Evolutionary conservation across 2,329 filamentous ascomycete species (phyloP).

Genomic region (Tolypocladium cylindrosporum): DNA sequence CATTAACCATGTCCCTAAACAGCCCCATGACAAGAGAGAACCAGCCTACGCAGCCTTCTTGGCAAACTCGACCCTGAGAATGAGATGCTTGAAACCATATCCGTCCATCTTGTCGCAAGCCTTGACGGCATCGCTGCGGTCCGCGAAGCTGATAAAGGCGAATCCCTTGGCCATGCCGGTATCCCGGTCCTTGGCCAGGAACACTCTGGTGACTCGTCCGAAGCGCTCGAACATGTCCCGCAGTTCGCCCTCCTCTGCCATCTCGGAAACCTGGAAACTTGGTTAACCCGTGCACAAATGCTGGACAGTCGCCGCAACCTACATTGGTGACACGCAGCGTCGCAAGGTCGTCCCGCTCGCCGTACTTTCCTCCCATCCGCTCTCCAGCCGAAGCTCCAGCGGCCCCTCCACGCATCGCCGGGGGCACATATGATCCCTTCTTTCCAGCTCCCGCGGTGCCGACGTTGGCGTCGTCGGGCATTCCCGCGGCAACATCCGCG

Average conservation of each 20-base stretch:
- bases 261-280: slow-evolving; percentile 69
- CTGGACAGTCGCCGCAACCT: slow-evolving; percentile 29
- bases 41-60: slow-evolving; percentile 51
- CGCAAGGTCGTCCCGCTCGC: slow-evolving; percentile 89
- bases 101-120: slow-evolving; percentile 98
- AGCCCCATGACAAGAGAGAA: slow-evolving; percentile 4
- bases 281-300: not conserved
- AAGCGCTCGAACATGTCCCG: slow-evolving; percentile 98
- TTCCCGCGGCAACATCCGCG: slow-evolving; percentile 45
- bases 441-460: slow-evolving; percentile 50
- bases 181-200: slow-evolving; percentile 95
- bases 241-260: slow-evolving; percentile 91
- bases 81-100: slow-evolving; percentile 80
- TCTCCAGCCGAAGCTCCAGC: slow-evolving; percentile 54
- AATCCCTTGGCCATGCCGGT: slow-evolving; percentile 96
- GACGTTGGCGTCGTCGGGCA: slow-evolving; percentile 36
- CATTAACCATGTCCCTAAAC: slow-evolving; percentile 2
- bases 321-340: slow-evolving; percentile 97
- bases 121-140: slow-evolving; percentile 79
- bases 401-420: slow-evolving; percentile 69
- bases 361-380: slow-evolving; percentile 72
- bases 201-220: slow-evolving; percentile 92
- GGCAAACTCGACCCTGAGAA: slow-evolving; percentile 78
- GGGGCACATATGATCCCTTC: slow-evolving; percentile 85
- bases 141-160: slow-evolving; percentile 95